These are phyloP conservation scores for peach (Prunus persica) DNA, from an alignment of 306 rosid species.

Conservation along the genomic window Prunus_persica_NCBIv2 NC_034011.1:20605001-20605500, in stretches of 20 bases:
- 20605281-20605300: neutral
- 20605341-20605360: neutral
- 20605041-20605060: no score
- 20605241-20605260: neutral
- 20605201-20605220: neutral
- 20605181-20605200: neutral
- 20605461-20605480: slow-evolving; percentile 62
- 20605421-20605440: slow-evolving; percentile 46
- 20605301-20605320: neutral
- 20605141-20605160: neutral
- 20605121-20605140: neutral
- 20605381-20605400: slow-evolving; percentile 29
- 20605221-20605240: neutral
- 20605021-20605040: no score
- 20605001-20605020: no score
- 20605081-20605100: neutral
- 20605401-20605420: slow-evolving; percentile 33
- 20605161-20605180: no score
- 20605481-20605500: slow-evolving; percentile 40
- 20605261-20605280: slow-evolving; percentile 5
- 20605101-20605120: neutral
- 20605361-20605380: neutral
- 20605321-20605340: neutral
- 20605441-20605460: slow-evolving; percentile 58
- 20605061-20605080: neutral